These are phyloP conservation scores for Begonia loranthoides DNA, from an alignment of 306 rosid genomes.

Conservation along the genomic window DNA sequence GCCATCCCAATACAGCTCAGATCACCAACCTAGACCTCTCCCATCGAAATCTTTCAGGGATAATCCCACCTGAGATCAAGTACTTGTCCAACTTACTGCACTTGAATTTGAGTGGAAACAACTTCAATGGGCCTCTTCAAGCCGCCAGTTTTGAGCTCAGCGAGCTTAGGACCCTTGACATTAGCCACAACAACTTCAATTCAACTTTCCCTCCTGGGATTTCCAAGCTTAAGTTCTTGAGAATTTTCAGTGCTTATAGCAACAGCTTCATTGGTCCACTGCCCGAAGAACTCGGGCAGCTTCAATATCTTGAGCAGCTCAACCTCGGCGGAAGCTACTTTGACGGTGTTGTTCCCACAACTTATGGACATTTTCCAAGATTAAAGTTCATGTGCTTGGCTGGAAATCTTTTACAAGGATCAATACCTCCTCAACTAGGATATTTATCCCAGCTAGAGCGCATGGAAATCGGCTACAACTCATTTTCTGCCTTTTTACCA, in stretches of 20 bases:
- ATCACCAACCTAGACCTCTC: slow-evolving; percentile 63
- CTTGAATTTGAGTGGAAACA: slow-evolving; percentile 68
- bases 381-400: slow-evolving; percentile 44
- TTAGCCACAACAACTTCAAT: slow-evolving; percentile 61
- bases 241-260: slow-evolving; percentile 62
- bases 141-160: slow-evolving; percentile 39
- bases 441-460: slow-evolving; percentile 35
- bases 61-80: slow-evolving; percentile 45
- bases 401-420: slow-evolving; percentile 59
- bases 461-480: slow-evolving; percentile 85
- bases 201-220: slow-evolving; percentile 76
- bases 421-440: slow-evolving; percentile 47
- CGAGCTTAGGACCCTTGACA: slow-evolving; percentile 48
- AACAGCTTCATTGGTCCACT: slow-evolving; percentile 69
- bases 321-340: slow-evolving; percentile 96
- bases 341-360: slow-evolving; percentile 37
- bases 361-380: slow-evolving; percentile 44
- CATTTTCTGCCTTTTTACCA: slow-evolving; percentile 47
- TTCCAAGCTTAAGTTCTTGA: slow-evolving; percentile 58
- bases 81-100: slow-evolving; percentile 33
- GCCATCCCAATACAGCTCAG: slow-evolving; percentile 45
- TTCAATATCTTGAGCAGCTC: slow-evolving; percentile 55
- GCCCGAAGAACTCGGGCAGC: slow-evolving; percentile 43
- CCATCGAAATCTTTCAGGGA: slow-evolving; percentile 64
- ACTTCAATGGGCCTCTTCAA: slow-evolving; percentile 44